Conservation (phyloP, 345 rosid species). For the Dipteronia sinensis region DNA sequence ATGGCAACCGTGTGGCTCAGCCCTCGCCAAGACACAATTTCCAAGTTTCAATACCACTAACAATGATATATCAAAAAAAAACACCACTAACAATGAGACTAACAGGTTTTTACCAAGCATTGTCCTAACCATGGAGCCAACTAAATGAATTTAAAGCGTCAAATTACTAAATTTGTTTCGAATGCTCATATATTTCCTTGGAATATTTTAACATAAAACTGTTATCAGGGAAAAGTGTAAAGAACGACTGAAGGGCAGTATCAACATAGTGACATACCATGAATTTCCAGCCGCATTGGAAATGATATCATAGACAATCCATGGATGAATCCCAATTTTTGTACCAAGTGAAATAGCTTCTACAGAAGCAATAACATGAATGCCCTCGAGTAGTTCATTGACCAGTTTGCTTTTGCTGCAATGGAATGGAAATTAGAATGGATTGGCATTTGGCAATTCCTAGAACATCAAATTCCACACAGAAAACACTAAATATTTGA, state of each 20-base stretch:
- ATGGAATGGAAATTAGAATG: constrained; percentile 16
- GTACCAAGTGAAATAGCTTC: constrained; percentile 86
- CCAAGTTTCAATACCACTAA: not conserved
- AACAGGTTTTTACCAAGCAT: not conserved
- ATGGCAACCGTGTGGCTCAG: not conserved
- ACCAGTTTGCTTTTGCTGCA: constrained; percentile 82
- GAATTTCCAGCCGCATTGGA: constrained; percentile 99
- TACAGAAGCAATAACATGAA: constrained; percentile 84
- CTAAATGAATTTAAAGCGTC: not conserved
- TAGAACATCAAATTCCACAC: constrained; percentile 1
- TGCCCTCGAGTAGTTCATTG: constrained; percentile 77
- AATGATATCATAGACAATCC: constrained; percentile 90
- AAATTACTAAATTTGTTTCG: not conserved
- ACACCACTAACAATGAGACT: not conserved
- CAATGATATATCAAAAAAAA: not conserved
- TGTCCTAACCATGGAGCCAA: constrained; percentile 2
- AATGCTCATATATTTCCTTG: not conserved
- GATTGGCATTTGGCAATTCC: constrained; percentile 6
- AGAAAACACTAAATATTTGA: not conserved
- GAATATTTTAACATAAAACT: not conserved
- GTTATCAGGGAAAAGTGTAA: not conserved
- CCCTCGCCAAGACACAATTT: not conserved
- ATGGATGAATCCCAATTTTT: constrained; percentile 78
- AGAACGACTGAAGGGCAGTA: constrained; percentile 16
- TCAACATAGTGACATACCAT: constrained; percentile 49